Percentiles rank a stretch among this genome's conserved stretches.
phyloP scores from a whole-genome alignment of 129 eudicot genomes.

The Mikania micrantha region DNA sequence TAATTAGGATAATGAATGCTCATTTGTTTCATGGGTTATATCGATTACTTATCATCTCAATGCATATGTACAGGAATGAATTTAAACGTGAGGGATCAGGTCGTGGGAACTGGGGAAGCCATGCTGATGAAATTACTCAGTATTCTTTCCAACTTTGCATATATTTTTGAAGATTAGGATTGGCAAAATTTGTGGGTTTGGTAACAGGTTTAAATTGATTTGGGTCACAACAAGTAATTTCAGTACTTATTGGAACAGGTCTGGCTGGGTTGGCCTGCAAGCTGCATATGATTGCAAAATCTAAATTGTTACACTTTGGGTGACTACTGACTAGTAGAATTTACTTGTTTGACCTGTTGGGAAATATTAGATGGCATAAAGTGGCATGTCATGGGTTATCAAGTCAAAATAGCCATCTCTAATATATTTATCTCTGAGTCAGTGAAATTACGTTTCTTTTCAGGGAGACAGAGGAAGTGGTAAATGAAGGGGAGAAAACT shows the following conservation, averaged over 20 bases:
- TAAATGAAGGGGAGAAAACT: slow-evolving; percentile 54
- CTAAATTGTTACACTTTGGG: neutral
- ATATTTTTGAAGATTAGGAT: neutral
- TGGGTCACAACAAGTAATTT: neutral
- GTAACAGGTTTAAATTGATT: neutral
- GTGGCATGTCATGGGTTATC: neutral
- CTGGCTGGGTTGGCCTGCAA: neutral
- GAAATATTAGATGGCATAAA: neutral
- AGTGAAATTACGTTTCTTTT: neutral
- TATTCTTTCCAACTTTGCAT: slow-evolving; percentile 5
- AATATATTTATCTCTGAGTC: neutral
- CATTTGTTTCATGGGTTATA: neutral
- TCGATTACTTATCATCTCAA: neutral
- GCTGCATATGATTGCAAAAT: neutral
- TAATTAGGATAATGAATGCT: neutral
- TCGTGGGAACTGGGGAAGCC: slow-evolving; percentile 93
- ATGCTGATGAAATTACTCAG: slow-evolving; percentile 60
- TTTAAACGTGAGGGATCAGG: slow-evolving; percentile 85
- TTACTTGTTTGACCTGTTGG: neutral
- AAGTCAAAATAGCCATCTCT: neutral
- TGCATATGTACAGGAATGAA: slow-evolving; percentile 41
- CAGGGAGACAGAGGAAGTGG: slow-evolving; percentile 63
- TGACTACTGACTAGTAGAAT: neutral
- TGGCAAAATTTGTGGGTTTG: neutral
- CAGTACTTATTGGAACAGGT: neutral